Evolutionary conservation across 345 rosid species (phyloP), one percentile per base, ranked within the genome.

Genomic region (Nasturtium officinale): DNA sequence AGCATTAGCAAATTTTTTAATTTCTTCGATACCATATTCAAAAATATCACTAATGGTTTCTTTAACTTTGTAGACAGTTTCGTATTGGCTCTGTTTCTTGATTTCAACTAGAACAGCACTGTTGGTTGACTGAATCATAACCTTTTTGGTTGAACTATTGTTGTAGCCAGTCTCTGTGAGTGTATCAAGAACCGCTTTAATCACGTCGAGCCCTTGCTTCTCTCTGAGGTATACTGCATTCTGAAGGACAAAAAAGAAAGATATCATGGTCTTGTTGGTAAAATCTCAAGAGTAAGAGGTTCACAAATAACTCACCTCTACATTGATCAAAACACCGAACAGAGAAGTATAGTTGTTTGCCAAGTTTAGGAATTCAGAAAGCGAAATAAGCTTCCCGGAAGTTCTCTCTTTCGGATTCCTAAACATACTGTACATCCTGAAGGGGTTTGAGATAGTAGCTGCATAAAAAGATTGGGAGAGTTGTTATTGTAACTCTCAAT

Each of bases 111-210:
- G 83, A 62, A 90, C 90, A 5, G 97, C 82, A 72, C 92, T 93
- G 65, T 81, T 48, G 1, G 84, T 77, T 53, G 98, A 93, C 75
- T 87, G 91, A 69, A 89, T 83, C 90, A 89, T 86, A 25, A 90
- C 90, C 57, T 75, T 84, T 38, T 37, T 60, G 64, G 71, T 48
- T 33, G 72, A 83, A 35, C 48, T 71, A 18, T 78, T 82, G 65
- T 33, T 74, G 57, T 80, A 86, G 47, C 97, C 89, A 65, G 94
- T 81, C 42, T 80, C 70, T 45, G 32, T 76, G 76, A 90, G 82
- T 58, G 83, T 79, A 35, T 33, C 58, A 3, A 89, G 84, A 43
- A 93, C 90, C 0, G 72, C 77, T 54, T 85, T 83, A 42, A 78
- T 78, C 55, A 89, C 76, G 6, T 78, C 65, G 18, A 89, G 45